Evolutionary conservation across 2,329 filamentous ascomycete genomes (phyloP).

Genomic region (Sphaerulina vaccinii): DNA sequence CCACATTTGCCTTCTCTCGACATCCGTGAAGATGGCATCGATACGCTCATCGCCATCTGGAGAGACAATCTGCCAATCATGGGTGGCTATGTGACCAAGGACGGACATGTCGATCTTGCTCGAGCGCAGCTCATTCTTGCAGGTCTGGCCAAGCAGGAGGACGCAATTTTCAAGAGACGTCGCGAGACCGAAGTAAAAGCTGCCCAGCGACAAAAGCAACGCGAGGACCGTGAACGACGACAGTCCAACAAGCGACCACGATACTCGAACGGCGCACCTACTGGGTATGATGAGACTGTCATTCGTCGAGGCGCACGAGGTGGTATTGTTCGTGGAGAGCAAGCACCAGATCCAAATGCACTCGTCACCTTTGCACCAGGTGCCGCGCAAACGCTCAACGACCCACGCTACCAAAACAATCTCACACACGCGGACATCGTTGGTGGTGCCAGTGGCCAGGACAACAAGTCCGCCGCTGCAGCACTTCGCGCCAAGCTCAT

Average conservation of each 20-base stretch:
- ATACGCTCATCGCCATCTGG: slow-evolving; percentile 96
- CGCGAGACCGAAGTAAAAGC: slow-evolving; percentile 82
- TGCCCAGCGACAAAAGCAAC: slow-evolving; percentile 74
- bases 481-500: slow-evolving; percentile 79
- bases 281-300: slow-evolving; percentile 35
- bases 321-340: slow-evolving; percentile 35
- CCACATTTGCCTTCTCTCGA: slow-evolving; percentile 96
- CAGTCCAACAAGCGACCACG: slow-evolving; percentile 41
- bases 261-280: slow-evolving; percentile 31
- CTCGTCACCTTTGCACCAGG: slow-evolving; percentile 60
- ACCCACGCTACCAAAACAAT: slow-evolving; percentile 51
- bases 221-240: slow-evolving; percentile 66
- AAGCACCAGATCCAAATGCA: slow-evolving; percentile 40
- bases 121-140: slow-evolving; percentile 84
- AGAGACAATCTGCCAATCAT: slow-evolving; percentile 85
- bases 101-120: slow-evolving; percentile 84
- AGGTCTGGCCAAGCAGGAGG: slow-evolving; percentile 88
- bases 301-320: slow-evolving; percentile 36
- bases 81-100: slow-evolving; percentile 94
- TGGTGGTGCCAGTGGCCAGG: slow-evolving; percentile 58
- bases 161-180: slow-evolving; percentile 85
- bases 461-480: slow-evolving; percentile 93
- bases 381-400: slow-evolving; percentile 52
- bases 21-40: slow-evolving; percentile 95
- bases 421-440: slow-evolving; percentile 88